Base-by-base conservation (phyloP, 108 stramenopile species). In the Thalassiosira profunda region DNA sequence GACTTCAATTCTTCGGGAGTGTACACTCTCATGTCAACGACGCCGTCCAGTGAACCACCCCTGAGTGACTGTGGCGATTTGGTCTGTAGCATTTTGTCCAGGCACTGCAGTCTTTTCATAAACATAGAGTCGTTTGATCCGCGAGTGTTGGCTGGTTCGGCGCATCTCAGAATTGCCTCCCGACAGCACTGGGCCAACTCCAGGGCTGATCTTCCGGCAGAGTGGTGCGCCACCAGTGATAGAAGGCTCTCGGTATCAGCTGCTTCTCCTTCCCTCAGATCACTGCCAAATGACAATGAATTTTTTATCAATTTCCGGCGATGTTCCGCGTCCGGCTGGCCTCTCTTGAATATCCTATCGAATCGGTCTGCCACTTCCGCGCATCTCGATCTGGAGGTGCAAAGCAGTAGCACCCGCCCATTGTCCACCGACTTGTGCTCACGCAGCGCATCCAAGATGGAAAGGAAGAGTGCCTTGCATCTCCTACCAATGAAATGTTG, bases 111-210 rank as follows among this genome's bases (percentile, higher is more conserved):
- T 57, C 82, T 72, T 17, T 28, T 40, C 25, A 35, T 18, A 4
- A 78, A 38, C 7, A 42, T 28, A 59, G 23, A 41, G 34, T 38
- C n/a, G 34, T 51, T 57, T 43, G 45, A 28, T 38, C 14, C 10
- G 17, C 18, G 8, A 18, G 20, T 29, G 33, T 38, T 54, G 20
- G 21, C 37, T 36, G 12, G 15, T 1, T 18, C 51, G 45, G 65
- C 64, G 40, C 48, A 37, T 37, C 26, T 11, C 70, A 52, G 31
- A 49, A 49, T 55, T 54, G 55, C 87, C 47, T 88, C 58, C 2
- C 90, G 85, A 35, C 89, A 94, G 41, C 58, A 75, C 45, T 86
- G 83, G 0, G 89, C 67, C 26, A 94, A 40, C 47, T 94, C 93
- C 11, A 79, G 72, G 5, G 72, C 74, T 7, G 82, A 83, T 49